These are phyloP conservation scores for Boletus reticuloceps DNA, from an alignment of 768 basidiomycete genomes.

Conservation along the genomic window DNA sequence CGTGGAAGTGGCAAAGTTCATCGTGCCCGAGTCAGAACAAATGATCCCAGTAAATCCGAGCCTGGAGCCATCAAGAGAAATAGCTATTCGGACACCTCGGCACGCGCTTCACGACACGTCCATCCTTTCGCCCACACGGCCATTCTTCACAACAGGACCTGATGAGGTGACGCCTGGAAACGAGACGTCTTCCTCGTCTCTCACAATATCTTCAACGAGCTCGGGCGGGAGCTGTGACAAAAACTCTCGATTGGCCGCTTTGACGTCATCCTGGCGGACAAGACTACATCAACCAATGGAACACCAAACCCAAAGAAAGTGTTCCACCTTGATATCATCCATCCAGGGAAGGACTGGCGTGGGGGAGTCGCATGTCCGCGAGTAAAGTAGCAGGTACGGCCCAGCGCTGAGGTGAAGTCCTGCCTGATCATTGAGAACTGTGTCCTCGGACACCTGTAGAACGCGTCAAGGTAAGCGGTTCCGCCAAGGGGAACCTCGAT, in stretches of 20 bases:
- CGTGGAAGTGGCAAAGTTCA: too few relatives aligned
- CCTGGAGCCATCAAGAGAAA: not conserved
- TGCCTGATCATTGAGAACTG: conserved; percentile 62
- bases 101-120: conserved; percentile 13
- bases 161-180: not conserved
- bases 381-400: conserved; percentile 77
- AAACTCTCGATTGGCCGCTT: conserved; percentile 36
- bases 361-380: conserved; percentile 28
- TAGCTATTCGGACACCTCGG: too few relatives aligned
- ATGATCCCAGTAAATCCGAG: too few relatives aligned
- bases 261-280: conserved; percentile 30
- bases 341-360: conserved; percentile 24
- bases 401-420: conserved; percentile 77
- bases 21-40: too few relatives aligned
- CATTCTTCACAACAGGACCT: not conserved
- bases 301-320: not conserved
- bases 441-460: conserved; percentile 64
- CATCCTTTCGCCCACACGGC: conserved; percentile 9
- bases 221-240: conserved; percentile 32
- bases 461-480: not conserved
- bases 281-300: not conserved
- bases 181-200: conserved; percentile 10
- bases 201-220: conserved; percentile 25
- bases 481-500: not conserved
- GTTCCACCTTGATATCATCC: conserved; percentile 27